phyloP scores from a whole-genome alignment of 768 basidiomycete genomes.

The Russula earlei region DNA sequence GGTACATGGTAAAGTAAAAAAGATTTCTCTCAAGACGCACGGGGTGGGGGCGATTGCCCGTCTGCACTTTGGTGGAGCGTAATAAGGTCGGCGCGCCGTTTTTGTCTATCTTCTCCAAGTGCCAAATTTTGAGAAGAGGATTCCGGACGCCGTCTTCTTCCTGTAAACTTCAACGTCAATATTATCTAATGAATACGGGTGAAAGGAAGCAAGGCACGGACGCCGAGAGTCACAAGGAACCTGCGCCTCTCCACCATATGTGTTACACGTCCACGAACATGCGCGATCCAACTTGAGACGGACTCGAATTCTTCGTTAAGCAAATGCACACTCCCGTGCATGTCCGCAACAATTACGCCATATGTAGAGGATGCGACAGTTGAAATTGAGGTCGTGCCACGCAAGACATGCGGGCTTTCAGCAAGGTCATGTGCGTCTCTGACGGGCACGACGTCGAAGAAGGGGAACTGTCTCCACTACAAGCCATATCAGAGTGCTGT shows the following conservation, averaged over 20 bases:
- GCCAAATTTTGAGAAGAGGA: conserved; percentile 83
- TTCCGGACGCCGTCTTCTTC: conserved; percentile 64
- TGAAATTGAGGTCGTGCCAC: conserved; percentile 68
- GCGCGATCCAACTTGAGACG: conserved; percentile 67
- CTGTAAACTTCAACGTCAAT: conserved; percentile 30
- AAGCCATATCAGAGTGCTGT: too few relatives aligned
- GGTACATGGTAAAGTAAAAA: not conserved
- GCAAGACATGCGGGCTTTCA: conserved; percentile 65
- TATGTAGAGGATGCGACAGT: conserved; percentile 50
- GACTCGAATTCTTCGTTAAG: conserved; percentile 69
- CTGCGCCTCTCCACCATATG: conserved; percentile 80
- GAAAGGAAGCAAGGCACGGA: conserved; percentile 32
- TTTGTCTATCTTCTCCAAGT: conserved; percentile 62
- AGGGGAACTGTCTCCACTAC: conserved; percentile 84
- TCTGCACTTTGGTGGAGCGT: conserved; percentile 69
- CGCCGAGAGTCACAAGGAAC: conserved; percentile 82
- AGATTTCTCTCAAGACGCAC: conserved; percentile 29
- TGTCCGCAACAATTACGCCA: conserved; percentile 73
- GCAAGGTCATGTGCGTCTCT: conserved; percentile 73
- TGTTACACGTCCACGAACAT: conserved; percentile 69
- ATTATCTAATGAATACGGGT: not conserved
- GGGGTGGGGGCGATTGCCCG: conserved; percentile 69
- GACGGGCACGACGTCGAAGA: conserved; percentile 73
- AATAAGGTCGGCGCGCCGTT: conserved; percentile 54
- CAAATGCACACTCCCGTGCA: conserved; percentile 74